Evolutionary conservation across 2,329 filamentous ascomycete species (phyloP).

Genomic region (Sclerotinia sclerotiorum): DNA sequence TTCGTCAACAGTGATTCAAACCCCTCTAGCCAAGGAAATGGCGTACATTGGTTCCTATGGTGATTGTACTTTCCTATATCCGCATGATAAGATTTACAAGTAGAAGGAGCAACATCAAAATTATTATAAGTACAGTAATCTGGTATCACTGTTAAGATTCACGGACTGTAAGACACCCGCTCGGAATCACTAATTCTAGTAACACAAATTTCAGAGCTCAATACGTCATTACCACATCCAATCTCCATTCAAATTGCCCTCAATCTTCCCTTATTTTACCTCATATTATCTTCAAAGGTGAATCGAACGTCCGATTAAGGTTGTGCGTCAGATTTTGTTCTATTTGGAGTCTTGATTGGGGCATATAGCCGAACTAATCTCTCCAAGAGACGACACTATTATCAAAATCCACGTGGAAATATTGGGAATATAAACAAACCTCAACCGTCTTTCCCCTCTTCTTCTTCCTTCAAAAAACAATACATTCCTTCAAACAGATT

Average conservation of each 20-base stretch:
- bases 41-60: neutral
- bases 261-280: neutral
- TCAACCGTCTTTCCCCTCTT: neutral
- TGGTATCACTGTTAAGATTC: conserved; percentile 4
- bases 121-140: neutral
- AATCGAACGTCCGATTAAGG: conserved; percentile 9
- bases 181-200: neutral
- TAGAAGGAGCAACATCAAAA: conserved; percentile 15
- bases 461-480: conserved; percentile 4
- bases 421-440: conserved; percentile 15
- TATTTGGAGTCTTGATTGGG: conserved; percentile 1
- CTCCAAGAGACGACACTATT: neutral
- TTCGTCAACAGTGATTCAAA: neutral
- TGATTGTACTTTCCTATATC: conserved; percentile 8
- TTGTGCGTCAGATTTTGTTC: neutral
- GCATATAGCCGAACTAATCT: neutral
- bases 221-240: conserved; percentile 15
- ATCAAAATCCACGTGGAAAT: conserved; percentile 12
- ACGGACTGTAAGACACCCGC: conserved; percentile 7
- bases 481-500: neutral
- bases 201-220: conserved; percentile 6
- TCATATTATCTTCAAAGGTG: neutral
- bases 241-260: conserved; percentile 11
- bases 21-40: neutral
- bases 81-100: neutral